These are phyloP conservation scores for Daldinia bambusicola DNA, from an alignment of 495 filamentous ascomycete species.

Conservation along the genomic window DNA sequence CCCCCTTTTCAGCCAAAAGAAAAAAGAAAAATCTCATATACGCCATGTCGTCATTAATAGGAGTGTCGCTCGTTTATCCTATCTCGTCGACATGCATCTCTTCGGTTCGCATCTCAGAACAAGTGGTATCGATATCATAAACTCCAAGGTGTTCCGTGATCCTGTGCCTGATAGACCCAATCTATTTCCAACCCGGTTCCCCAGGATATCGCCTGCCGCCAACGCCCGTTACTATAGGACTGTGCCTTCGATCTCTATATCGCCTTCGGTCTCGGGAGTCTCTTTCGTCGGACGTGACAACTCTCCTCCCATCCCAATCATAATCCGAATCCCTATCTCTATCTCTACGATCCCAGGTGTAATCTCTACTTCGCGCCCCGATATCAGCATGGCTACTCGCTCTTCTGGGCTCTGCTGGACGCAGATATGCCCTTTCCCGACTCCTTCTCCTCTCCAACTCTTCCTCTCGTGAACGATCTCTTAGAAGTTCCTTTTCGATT, in stretches of 20 bases:
- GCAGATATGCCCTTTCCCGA: conserved; percentile 47
- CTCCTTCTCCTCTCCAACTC: conserved; percentile 43
- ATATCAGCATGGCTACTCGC: conserved; percentile 58
- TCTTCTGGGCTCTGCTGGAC: conserved; percentile 48
- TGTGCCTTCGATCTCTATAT: conserved; percentile 43
- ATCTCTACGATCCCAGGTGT: conserved; percentile 47
- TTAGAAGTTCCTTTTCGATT: conserved; percentile 44
- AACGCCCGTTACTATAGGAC: conserved; percentile 52
- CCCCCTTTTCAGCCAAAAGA: neutral
- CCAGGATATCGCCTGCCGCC: conserved; percentile 51
- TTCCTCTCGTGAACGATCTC: conserved; percentile 45
- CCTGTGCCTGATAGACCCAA: neutral
- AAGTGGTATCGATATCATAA: conserved; percentile 1
- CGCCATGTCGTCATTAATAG: neutral
- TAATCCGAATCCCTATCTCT: conserved; percentile 44
- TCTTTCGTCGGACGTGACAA: conserved; percentile 43
- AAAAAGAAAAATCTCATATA: neutral
- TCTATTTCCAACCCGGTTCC: conserved; percentile 30
- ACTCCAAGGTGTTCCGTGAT: conserved; percentile 12
- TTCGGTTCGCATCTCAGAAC: neutral
- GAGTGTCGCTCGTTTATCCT: neutral
- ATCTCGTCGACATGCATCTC: neutral
- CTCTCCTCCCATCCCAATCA: conserved; percentile 47
- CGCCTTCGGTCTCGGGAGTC: conserved; percentile 44
- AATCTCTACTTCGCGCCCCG: conserved; percentile 48